phyloP scores from a whole-genome alignment of 225 moss, liverwort and hornwort species.

The Sphagnum tenellum region DNA sequence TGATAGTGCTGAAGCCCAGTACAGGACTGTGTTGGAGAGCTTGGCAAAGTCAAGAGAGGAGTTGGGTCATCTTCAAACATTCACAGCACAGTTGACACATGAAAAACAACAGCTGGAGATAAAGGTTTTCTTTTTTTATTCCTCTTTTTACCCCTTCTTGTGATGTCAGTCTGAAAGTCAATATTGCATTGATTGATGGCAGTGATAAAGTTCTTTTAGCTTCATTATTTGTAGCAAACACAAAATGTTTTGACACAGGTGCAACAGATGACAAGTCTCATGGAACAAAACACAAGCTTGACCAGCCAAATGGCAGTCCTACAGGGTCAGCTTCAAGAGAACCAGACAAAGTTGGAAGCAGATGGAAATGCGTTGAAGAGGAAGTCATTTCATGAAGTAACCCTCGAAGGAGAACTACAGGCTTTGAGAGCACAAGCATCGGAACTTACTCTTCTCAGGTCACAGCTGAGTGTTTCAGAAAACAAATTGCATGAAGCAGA shows the following conservation, averaged over 20 bases:
- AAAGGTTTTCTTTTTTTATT: too few relatives aligned
- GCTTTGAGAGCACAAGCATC: constrained; percentile 23
- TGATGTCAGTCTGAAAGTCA: too few relatives aligned
- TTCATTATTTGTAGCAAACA: too few relatives aligned
- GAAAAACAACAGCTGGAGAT: too few relatives aligned
- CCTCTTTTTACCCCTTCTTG: too few relatives aligned
- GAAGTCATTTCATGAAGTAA: constrained; percentile 39
- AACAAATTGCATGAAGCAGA: constrained; percentile 22
- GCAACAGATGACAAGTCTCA: constrained; percentile 16
- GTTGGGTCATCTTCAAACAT: too few relatives aligned
- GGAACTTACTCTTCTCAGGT: constrained; percentile 18
- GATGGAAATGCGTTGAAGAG: constrained; percentile 21
- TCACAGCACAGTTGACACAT: too few relatives aligned
- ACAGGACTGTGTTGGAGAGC: background rate
- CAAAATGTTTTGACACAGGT: background rate
- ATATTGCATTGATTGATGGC: too few relatives aligned
- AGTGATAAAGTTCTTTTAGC: too few relatives aligned
- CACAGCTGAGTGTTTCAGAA: constrained; percentile 16
- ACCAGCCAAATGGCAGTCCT: constrained; percentile 8
- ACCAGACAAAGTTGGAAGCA: constrained; percentile 6
- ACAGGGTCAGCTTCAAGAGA: constrained; percentile 13
- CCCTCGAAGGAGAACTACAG: constrained; percentile 41
- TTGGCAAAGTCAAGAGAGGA: too few relatives aligned
- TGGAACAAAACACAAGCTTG: constrained; percentile 12
- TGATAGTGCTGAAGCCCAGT: background rate